These are phyloP conservation scores for Turnera subulata DNA, from an alignment of 345 rosid genomes.

Conservation along the genomic window DNA sequence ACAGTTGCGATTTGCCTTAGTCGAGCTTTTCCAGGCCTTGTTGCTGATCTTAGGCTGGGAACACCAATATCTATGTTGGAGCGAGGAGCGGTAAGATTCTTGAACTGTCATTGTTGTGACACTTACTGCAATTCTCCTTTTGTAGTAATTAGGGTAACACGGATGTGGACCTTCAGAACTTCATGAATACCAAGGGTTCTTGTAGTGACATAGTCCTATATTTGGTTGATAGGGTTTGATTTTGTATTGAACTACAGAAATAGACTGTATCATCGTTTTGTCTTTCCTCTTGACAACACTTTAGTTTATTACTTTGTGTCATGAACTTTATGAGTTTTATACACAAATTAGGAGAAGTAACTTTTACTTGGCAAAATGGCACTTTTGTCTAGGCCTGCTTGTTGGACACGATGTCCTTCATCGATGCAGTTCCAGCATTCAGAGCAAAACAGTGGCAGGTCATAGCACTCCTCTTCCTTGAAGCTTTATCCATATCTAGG, in stretches of 20 bases:
- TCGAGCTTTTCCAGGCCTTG: conserved; percentile 72
- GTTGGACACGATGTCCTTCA: conserved; percentile 80
- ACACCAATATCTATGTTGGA: conserved; percentile 67
- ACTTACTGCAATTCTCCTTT: too few species aligned
- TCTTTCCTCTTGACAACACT: too few species aligned
- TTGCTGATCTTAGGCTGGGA: conserved; percentile 60
- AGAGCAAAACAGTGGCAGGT: conserved; percentile 75
- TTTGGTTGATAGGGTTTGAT: too few species aligned
- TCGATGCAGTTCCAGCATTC: conserved; percentile 66
- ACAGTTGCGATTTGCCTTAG: conserved; percentile 72
- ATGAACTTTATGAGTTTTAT: too few species aligned
- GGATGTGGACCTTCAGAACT: too few species aligned
- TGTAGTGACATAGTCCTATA: too few species aligned
- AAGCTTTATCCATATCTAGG: conserved; percentile 69
- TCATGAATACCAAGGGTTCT: too few species aligned
- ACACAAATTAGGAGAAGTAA: neutral
- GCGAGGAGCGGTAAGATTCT: conserved; percentile 59
- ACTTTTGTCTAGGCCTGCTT: conserved; percentile 47
- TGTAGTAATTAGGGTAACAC: too few species aligned
- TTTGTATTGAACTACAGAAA: too few species aligned
- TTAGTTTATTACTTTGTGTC: too few species aligned
- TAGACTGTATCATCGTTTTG: too few species aligned
- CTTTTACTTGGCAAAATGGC: conserved; percentile 8
- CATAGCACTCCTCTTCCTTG: conserved; percentile 62
- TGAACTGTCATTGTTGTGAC: conserved; percentile 9